These are phyloP conservation scores for Globisporangium okanoganense DNA, from an alignment of 352 stramenopile genomes.

Conservation along the genomic window DNA sequence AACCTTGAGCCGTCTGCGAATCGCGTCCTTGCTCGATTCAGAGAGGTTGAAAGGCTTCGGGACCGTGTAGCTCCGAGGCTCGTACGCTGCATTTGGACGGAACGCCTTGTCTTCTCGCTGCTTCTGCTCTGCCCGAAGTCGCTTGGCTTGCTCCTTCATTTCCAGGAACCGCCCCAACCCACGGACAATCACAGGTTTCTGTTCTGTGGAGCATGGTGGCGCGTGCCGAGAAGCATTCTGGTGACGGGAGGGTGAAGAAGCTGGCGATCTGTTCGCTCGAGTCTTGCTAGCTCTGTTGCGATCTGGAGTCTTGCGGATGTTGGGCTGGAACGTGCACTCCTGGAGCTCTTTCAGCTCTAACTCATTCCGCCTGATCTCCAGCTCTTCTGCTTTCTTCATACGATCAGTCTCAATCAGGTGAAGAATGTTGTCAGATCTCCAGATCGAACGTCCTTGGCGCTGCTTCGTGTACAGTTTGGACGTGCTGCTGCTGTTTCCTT, in stretches of 20 bases:
- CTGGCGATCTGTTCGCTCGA: conserved; percentile 18
- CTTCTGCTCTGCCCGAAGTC: conserved; percentile 58
- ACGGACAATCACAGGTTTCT: conserved; percentile 68
- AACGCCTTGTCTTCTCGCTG: conserved; percentile 67
- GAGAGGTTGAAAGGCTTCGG: conserved; percentile 76
- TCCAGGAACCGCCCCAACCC: conserved; percentile 78
- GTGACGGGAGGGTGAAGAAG: not conserved
- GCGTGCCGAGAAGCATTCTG: not conserved
- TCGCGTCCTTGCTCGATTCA: conserved; percentile 47
- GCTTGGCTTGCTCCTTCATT: conserved; percentile 61
- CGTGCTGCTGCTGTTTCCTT: conserved; percentile 25
- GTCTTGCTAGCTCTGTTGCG: not conserved
- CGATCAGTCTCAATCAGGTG: conserved; percentile 65
- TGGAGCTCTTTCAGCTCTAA: conserved; percentile 60
- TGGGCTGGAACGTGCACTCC: conserved; percentile 84
- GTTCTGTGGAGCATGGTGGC: not conserved
- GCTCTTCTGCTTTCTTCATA: conserved; percentile 44
- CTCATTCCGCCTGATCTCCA: conserved; percentile 55
- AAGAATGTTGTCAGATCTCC: conserved; percentile 62
- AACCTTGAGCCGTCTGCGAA: conserved; percentile 36
- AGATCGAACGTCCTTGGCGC: conserved; percentile 27
- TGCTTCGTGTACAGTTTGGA: conserved; percentile 35
- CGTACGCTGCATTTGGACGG: conserved; percentile 43
- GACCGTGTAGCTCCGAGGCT: conserved; percentile 71
- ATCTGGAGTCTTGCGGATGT: conserved; percentile 25